Conservation (phyloP, 108 stramenopile species). For the Cyclotella kingstonii region DNA sequence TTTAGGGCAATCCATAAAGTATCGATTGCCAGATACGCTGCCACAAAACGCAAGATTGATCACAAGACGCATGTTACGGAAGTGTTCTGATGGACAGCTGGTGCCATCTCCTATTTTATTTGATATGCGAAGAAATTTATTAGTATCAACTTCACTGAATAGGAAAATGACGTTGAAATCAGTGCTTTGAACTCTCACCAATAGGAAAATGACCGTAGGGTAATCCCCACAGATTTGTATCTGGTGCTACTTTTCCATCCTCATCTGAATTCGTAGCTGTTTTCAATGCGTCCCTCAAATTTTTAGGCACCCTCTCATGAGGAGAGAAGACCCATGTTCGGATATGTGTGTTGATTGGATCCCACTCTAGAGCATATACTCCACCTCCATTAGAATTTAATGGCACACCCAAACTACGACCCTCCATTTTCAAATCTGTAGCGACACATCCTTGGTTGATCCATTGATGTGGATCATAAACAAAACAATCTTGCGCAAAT, state of each 20-base stretch:
- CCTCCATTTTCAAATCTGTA: constrained; percentile 49
- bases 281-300: constrained; percentile 66
- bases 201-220: constrained; percentile 90
- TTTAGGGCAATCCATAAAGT: constrained; percentile 78
- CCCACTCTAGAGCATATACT: constrained; percentile 87
- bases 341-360: constrained; percentile 80
- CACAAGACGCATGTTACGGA: constrained; percentile 84
- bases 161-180: background rate
- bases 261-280: constrained; percentile 54
- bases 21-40: constrained; percentile 80
- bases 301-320: constrained; percentile 68
- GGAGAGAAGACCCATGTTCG: constrained; percentile 85
- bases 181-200: constrained; percentile 18
- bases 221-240: constrained; percentile 78
- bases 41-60: constrained; percentile 90
- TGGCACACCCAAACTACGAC: constrained; percentile 65
- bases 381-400: constrained; percentile 86
- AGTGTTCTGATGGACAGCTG: constrained; percentile 68
- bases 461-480: constrained; percentile 90
- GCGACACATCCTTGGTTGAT: constrained; percentile 91
- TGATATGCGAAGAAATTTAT: too few species aligned
- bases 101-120: constrained; percentile 56
- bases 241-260: constrained; percentile 62
- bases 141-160: background rate
- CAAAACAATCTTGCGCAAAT: constrained; percentile 76